phyloP scores from a whole-genome alignment of 106 monocot genomes.

The Dendrobium catenatum region DNA sequence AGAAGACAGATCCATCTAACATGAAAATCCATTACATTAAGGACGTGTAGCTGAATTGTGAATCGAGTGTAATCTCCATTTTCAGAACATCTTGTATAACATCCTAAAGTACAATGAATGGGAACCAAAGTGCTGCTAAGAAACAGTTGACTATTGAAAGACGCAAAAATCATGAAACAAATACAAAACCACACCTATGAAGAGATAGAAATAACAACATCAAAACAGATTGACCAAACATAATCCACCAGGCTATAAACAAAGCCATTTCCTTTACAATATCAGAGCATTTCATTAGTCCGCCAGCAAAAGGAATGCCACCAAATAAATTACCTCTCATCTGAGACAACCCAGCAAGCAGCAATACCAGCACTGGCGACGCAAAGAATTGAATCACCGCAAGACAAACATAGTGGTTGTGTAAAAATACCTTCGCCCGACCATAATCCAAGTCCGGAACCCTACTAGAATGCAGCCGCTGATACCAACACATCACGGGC shows the following conservation, averaged over 20 bases:
- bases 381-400: slow-evolving; percentile 70
- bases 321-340: slow-evolving; percentile 47
- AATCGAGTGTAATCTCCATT: not conserved
- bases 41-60: not conserved
- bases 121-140: not conserved
- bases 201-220: slow-evolving; percentile 40
- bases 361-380: slow-evolving; percentile 46
- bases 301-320: slow-evolving; percentile 11
- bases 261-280: slow-evolving; percentile 59
- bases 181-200: slow-evolving; percentile 47
- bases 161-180: slow-evolving; percentile 43
- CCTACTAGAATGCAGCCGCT: slow-evolving; percentile 58
- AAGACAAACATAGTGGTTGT: slow-evolving; percentile 65
- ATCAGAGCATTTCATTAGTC: slow-evolving; percentile 29
- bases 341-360: slow-evolving; percentile 55
- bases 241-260: slow-evolving; percentile 85
- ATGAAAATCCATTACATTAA: not conserved
- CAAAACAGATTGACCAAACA: slow-evolving; percentile 44
- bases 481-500: slow-evolving; percentile 87
- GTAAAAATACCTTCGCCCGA: slow-evolving; percentile 84
- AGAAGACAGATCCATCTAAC: not conserved
- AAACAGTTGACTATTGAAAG: not conserved
- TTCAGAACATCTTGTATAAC: not conserved
- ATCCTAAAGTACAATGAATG: slow-evolving; percentile 6
- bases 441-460: slow-evolving; percentile 65